Percentiles rank a stretch among this genome's conserved stretches.
These are phyloP conservation scores for Penicillium nordicum DNA, from an alignment of 2,329 filamentous ascomycete genomes.

Conservation along the genomic window DNA sequence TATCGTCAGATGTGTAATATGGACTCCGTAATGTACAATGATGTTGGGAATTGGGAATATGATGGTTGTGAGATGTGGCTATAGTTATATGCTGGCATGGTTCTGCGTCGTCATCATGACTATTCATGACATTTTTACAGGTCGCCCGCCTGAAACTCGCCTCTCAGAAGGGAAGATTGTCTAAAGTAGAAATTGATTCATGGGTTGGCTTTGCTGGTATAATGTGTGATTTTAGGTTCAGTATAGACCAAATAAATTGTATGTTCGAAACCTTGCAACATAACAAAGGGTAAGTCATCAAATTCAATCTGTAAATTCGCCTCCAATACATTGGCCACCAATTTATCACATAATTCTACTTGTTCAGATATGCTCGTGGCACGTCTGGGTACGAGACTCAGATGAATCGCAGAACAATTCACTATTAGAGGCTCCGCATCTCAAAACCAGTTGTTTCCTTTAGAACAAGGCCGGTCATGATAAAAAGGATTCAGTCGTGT, in stretches of 20 bases:
- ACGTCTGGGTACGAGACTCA: not conserved
- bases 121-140: constrained; percentile 2
- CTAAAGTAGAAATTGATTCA: not conserved
- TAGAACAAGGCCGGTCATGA: not conserved
- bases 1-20: not conserved
- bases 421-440: too few relatives aligned
- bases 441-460: too few relatives aligned
- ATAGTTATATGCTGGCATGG: not conserved
- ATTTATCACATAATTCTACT: not conserved
- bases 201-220: not conserved
- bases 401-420: not conserved
- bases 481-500: not conserved
- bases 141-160: not conserved
- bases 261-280: too few relatives aligned
- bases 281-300: not conserved
- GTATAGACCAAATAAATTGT: too few relatives aligned
- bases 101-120: constrained; percentile 4
- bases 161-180: not conserved
- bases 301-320: not conserved
- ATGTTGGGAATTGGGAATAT: not conserved
- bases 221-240: too few relatives aligned
- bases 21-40: not conserved
- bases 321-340: not conserved
- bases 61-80: not conserved
- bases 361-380: not conserved